phyloP scores from a whole-genome alignment of 2,329 filamentous ascomycete species.

The Fusarium oxysporum region DNA sequence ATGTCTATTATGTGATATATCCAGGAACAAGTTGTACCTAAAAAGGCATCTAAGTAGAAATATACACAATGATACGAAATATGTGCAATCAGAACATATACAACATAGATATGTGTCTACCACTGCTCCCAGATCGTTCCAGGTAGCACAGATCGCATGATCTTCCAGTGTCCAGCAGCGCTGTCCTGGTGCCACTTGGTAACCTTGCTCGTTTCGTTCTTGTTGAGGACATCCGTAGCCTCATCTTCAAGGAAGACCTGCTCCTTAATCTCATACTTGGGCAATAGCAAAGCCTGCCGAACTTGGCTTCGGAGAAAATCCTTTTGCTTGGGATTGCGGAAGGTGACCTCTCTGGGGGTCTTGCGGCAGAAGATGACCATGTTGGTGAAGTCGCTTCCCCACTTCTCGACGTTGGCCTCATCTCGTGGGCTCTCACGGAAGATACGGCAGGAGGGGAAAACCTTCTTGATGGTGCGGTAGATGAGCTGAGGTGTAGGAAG shows the following conservation, averaged over 20 bases:
- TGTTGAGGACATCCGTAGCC: conserved; percentile 66
- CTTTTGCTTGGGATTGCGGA: conserved; percentile 70
- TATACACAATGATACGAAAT: conserved; percentile 12
- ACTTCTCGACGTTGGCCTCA: conserved; percentile 58
- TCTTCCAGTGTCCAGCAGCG: conserved; percentile 86
- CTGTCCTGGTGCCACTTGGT: conserved; percentile 78
- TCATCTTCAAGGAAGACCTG: conserved; percentile 59
- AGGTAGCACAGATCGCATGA: conserved; percentile 90
- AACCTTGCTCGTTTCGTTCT: conserved; percentile 74
- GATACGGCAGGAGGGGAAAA: conserved; percentile 91
- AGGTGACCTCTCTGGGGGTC: conserved; percentile 63
- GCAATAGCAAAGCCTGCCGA: conserved; percentile 76
- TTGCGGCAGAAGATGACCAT: conserved; percentile 96
- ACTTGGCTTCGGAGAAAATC: conserved; percentile 81
- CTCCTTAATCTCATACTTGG: conserved; percentile 75
- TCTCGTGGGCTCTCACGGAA: conserved; percentile 81
- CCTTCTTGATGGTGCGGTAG: conserved; percentile 81
- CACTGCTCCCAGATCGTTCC: conserved; percentile 86
- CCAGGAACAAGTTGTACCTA: conserved; percentile 2
- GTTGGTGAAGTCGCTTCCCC: conserved; percentile 84
- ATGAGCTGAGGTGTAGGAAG: conserved; percentile 82
- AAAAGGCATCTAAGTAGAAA: conserved; percentile 2
- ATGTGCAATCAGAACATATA: conserved; percentile 1
- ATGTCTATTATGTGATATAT: background rate
- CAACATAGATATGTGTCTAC: conserved; percentile 48